phyloP scores from a whole-genome alignment of 2,329 filamentous ascomycete genomes.

The Furcasterigmium sp. region DNA sequence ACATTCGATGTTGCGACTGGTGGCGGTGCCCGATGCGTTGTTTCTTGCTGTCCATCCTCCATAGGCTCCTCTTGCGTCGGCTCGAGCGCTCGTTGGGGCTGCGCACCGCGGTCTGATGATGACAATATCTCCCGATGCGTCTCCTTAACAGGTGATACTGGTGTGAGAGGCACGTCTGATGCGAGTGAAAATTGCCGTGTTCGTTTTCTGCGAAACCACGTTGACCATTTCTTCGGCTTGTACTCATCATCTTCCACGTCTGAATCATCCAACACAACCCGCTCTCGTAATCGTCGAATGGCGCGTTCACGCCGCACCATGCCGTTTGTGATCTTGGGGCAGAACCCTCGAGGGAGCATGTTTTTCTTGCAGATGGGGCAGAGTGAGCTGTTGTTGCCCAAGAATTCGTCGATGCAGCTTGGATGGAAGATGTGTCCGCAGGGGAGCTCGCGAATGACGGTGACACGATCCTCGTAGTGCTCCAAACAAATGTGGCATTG shows the following conservation, averaged over 20 bases:
- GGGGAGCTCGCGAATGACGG: slow-evolving; percentile 76
- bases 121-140: too few species aligned
- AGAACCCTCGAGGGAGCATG: slow-evolving; percentile 65
- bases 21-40: too few species aligned
- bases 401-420: slow-evolving; percentile 83
- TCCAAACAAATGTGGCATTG: slow-evolving; percentile 88
- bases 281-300: slow-evolving; percentile 54
- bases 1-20: too few species aligned
- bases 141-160: too few species aligned
- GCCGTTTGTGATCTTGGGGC: slow-evolving; percentile 69
- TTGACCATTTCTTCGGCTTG: slow-evolving; percentile 29
- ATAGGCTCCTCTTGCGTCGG: too few species aligned
- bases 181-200: slow-evolving; percentile 17
- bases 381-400: slow-evolving; percentile 72
- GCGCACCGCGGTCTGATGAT: too few species aligned
- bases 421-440: slow-evolving; percentile 94
- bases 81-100: too few species aligned
- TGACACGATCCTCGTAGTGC: slow-evolving; percentile 64
- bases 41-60: too few species aligned
- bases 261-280: slow-evolving; percentile 37
- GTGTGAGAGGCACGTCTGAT: too few species aligned
- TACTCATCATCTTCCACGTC: slow-evolving; percentile 23
- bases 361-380: slow-evolving; percentile 89
- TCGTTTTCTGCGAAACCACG: slow-evolving; percentile 16
- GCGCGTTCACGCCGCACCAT: slow-evolving; percentile 82